phyloP scores from a whole-genome alignment of 371 early-diverging fungal species.

The Saksenaea oblongispora region DNA sequence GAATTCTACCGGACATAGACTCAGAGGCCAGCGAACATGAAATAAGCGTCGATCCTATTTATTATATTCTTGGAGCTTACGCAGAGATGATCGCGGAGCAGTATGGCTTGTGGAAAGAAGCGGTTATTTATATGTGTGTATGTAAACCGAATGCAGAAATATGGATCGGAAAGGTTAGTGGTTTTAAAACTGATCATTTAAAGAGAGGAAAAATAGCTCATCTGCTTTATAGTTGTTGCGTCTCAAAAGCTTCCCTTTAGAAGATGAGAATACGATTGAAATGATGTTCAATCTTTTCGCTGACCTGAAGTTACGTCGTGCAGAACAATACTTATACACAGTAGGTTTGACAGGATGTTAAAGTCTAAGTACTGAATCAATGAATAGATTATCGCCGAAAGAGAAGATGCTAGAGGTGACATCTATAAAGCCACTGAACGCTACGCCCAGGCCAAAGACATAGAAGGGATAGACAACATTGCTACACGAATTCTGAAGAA shows the following conservation, averaged over 20 bases:
- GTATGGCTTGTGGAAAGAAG: slow-evolving; percentile 34
- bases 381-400: slow-evolving; percentile 12
- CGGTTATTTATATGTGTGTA: slow-evolving; percentile 22
- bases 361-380: neutral
- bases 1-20: neutral
- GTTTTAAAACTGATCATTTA: neutral
- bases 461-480: slow-evolving; percentile 21
- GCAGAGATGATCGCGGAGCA: slow-evolving; percentile 19
- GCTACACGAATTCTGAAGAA: slow-evolving; percentile 15
- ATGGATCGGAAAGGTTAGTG: slow-evolving; percentile 27
- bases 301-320: neutral
- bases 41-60: slow-evolving; percentile 26
- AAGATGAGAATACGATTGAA: neutral
- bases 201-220: neutral
- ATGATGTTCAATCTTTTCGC: neutral
- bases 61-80: slow-evolving; percentile 25
- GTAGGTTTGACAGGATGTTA: neutral
- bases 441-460: slow-evolving; percentile 28
- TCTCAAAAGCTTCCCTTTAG: neutral
- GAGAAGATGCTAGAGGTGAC: slow-evolving; percentile 17
- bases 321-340: slow-evolving; percentile 5
- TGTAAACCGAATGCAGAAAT: slow-evolving; percentile 28
- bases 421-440: slow-evolving; percentile 17
- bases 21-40: slow-evolving; percentile 6
- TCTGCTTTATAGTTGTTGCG: neutral